These are phyloP conservation scores for Dothidotthia symphoricarpi DNA, from an alignment of 2,329 filamentous ascomycete genomes.

Conservation along the genomic window DNA sequence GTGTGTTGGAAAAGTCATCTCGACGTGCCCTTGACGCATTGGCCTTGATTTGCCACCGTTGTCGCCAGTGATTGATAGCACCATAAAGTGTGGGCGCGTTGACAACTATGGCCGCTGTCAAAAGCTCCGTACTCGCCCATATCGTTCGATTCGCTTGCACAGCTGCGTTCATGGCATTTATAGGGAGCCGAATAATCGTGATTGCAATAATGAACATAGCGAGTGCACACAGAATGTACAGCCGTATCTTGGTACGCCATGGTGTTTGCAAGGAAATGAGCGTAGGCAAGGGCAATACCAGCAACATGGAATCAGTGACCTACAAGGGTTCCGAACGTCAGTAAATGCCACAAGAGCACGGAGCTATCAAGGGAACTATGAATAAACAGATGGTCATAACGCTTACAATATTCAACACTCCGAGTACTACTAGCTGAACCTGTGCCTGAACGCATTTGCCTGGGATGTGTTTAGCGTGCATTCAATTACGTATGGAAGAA, in stretches of 20 bases:
- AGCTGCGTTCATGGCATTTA: not conserved
- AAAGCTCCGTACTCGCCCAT: conserved; percentile 2
- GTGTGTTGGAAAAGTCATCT: not conserved
- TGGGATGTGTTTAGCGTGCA: not conserved
- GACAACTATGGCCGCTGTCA: not conserved
- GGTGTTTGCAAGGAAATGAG: conserved; percentile 1
- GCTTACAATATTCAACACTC: conserved; percentile 1
- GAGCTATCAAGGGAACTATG: too few species aligned
- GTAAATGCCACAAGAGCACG: too few species aligned
- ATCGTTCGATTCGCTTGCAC: conserved; percentile 1
- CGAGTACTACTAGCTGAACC: not conserved
- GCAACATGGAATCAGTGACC: conserved; percentile 1
- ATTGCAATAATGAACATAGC: conserved; percentile 1
- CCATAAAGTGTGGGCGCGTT: conserved; percentile 1
- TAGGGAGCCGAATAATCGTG: conserved; percentile 1
- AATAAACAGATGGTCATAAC: not conserved
- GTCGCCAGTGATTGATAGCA: conserved; percentile 1
- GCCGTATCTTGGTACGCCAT: conserved; percentile 1
- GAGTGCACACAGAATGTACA: conserved; percentile 1
- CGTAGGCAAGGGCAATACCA: not conserved
- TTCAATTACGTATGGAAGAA: not conserved
- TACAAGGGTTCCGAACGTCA: too few species aligned
- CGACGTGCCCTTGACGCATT: not conserved
- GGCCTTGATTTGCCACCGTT: not conserved
- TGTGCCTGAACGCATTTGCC: conserved; percentile 1